Base-by-base conservation (phyloP, 2,329 filamentous ascomycete genomes). In the Beauveria medogensis region DNA sequence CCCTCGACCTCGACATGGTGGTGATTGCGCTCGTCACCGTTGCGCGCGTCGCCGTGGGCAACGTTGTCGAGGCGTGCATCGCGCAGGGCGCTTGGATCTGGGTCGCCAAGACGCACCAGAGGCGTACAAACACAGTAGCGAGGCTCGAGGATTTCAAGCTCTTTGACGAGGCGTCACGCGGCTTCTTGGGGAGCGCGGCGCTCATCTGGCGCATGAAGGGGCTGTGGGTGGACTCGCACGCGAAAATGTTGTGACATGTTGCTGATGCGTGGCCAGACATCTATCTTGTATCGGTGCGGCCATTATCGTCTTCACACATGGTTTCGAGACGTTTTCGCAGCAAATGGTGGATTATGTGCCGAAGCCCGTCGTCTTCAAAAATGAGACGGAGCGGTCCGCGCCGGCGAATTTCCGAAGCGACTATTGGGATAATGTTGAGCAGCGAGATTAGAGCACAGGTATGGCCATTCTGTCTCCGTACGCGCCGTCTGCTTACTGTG, bases 1-100 rank as follows among this genome's bases (percentile, higher is more conserved):
- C 69, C 0, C 34, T 76, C 6, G 65, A 72, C 22, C 65, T 75
- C 3, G 71, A 73, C 64, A 74, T 73, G 24, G 61, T 71, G 28
- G 65, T 75, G 24, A 71, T 76, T 37, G 72, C 71, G n/a, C 64
- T 75, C 44, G 73, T 75, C 66, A 73, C 71, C 6, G 63, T 71
- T n/a, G 69, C 72, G 7, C 70, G 73, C 16, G 67, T 75, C 3
- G 69, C 72, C 18, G 69, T 77, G 54, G 70, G 69, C 41, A 70
- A 64, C 6, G 69, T 75, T 12, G 68, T 75, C 44, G 73, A 75
- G 60, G 68, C 69, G 0, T 72, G 70, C 50, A 62, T 76, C 51
- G 71, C 72, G 59, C 74, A 76, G 63, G 72, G 68, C 14, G 73
- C 73, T 8, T 76, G 74, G 74, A 72, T 75, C 7, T 76, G 73